phyloP scores from a whole-genome alignment of 352 stramenopile species.

The Halophytophthora batemanensis region DNA sequence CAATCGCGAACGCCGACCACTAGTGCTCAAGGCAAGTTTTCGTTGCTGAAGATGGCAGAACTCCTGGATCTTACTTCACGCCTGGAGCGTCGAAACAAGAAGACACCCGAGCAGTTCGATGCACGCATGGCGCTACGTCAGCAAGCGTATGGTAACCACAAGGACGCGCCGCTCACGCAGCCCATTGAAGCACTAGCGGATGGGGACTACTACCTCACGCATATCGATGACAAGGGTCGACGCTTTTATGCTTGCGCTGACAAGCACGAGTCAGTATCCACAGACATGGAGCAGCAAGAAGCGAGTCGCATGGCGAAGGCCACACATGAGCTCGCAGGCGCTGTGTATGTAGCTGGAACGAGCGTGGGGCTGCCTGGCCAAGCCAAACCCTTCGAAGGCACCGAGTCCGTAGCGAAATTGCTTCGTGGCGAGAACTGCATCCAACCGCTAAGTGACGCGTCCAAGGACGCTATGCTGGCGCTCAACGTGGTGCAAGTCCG shows the following conservation, averaged over 20 bases:
- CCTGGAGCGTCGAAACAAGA: conserved; percentile 77
- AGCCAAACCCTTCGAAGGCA: conserved; percentile 58
- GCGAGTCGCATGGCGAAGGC: conserved; percentile 28
- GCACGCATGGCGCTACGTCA: conserved; percentile 90
- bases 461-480: conserved; percentile 86
- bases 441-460: conserved; percentile 50
- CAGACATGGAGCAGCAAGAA: conserved; percentile 10
- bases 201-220: conserved; percentile 91
- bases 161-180: conserved; percentile 67
- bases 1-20: conserved; percentile 15
- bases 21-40: conserved; percentile 59
- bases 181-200: conserved; percentile 54
- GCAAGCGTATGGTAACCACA: conserved; percentile 56
- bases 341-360: conserved; percentile 89
- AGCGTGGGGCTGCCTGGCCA: conserved; percentile 89
- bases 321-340: conserved; percentile 47
- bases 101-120: conserved; percentile 89
- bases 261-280: conserved; percentile 11
- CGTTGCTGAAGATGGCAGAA: conserved; percentile 84
- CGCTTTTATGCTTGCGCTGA: conserved; percentile 76
- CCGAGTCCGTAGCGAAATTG: conserved; percentile 84
- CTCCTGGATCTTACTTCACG: conserved; percentile 79
- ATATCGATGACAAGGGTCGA: conserved; percentile 88
- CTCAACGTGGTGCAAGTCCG: conserved; percentile 92
- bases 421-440: conserved; percentile 92